Evolutionary conservation across 106 monocot genomes (phyloP), one percentile per base, ranked within the genome.

Genomic region (Dendrobium officinale): DNA sequence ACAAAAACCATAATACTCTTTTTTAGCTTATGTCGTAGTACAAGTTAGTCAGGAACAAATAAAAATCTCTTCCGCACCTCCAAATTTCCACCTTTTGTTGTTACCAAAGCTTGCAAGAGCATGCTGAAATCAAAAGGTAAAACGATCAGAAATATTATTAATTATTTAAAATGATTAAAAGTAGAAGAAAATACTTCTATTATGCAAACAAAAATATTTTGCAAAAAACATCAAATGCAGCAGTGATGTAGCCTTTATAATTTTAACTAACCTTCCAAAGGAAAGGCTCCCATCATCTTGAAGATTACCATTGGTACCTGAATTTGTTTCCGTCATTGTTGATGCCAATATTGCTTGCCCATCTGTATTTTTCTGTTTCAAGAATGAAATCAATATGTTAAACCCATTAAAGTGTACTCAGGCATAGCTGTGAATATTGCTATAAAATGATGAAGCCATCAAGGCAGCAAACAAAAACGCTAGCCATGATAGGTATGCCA

Each of bases 261-360:
- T 74, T 42, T 81, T 45, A 75, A 79, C 86, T 78, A 77, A 95
- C 99, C 92, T 95, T 86, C 99, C 99, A 91, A 95, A 93, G 74
- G 99, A 78, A 75, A 93, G 80, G 73, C 77, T 84, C 43, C 77
- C 82, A 75, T 72, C 78, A 73, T 85, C 87, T 42, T 81, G 82
- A 79, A 79, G 70, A 56, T 81, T 84, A 79, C 66, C 66, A 78
- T 82, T 86, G 72, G 42, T 37, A 37, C 66, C 27, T 77, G 85
- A 84, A 75, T 78, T 58, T 55, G 84, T 82, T 58, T 85, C 85
- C 82, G 83, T 79, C 83, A 99, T 82, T 74, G 99, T 90, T 24
- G 95, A 95, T 58, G 87, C 88, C 80, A 99, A 70, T 83, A 91
- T 86, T 81, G 84, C 79, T 88, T 99, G 95, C 6, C 99, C 99